A percentile compares a stretch with the other conserved stretches of the same genome.
These are phyloP conservation scores for Pseudevernia furfuracea DNA, from an alignment of 495 filamentous ascomycete genomes.

Conservation along the genomic window DNA sequence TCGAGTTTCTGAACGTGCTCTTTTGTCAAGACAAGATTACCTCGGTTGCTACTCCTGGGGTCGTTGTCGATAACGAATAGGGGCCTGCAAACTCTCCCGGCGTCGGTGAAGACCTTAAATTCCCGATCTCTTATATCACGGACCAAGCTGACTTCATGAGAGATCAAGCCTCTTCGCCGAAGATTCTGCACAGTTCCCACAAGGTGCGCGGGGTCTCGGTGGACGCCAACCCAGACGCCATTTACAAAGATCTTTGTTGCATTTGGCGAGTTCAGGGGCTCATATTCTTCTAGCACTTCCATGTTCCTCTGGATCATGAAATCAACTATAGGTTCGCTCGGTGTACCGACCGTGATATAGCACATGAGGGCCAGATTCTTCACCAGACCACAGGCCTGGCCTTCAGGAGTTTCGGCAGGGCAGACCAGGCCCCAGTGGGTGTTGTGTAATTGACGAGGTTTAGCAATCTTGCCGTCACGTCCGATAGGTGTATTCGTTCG, in stretches of 20 bases:
- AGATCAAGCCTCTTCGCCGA: constrained; percentile 67
- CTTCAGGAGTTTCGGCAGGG: constrained; percentile 95
- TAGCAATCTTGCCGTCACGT: constrained; percentile 95
- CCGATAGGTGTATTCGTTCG: constrained; percentile 97
- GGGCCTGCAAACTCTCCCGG: constrained; percentile 86
- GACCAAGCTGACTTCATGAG: constrained; percentile 84
- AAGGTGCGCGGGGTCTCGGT: constrained; percentile 72
- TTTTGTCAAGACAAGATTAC: constrained; percentile 74
- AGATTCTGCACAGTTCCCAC: constrained; percentile 70
- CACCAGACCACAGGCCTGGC: constrained; percentile 95
- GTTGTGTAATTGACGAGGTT: constrained; percentile 95
- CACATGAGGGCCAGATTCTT: constrained; percentile 99
- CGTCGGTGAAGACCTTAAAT: constrained; percentile 98
- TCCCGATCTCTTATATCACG: constrained; percentile 92
- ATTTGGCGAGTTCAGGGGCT: constrained; percentile 76
- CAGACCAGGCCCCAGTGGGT: constrained; percentile 98
- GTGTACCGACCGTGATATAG: constrained; percentile 88
- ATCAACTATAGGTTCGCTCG: constrained; percentile 80
- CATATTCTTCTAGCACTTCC: constrained; percentile 95
- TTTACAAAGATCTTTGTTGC: constrained; percentile 98
- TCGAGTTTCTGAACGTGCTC: constrained; percentile 66
- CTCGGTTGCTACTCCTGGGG: constrained; percentile 58
- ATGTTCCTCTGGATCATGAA: constrained; percentile 92
- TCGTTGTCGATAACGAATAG: constrained; percentile 83
- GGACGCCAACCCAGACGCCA: constrained; percentile 92